These are phyloP conservation scores for Mortierella sp. DNA, from an alignment of 371 early-diverging fungal genomes.

Conservation along the genomic window DNA sequence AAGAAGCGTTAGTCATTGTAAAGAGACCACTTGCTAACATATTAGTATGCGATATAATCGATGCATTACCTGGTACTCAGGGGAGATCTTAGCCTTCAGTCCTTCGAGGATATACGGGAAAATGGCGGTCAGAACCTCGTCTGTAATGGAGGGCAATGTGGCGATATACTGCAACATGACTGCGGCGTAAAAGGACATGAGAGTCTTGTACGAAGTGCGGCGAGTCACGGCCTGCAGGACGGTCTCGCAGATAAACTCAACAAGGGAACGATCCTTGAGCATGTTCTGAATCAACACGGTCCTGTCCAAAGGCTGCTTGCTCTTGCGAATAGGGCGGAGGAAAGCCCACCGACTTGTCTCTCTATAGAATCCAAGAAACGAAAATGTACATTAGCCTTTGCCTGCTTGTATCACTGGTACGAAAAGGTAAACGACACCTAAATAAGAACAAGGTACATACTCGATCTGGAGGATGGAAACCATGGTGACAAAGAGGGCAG, in stretches of 20 bases:
- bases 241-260: conserved; percentile 79
- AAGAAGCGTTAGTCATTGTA: not conserved
- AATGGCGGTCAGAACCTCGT: conserved; percentile 64
- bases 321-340: conserved; percentile 71
- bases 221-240: conserved; percentile 60
- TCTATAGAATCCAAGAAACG: conserved; percentile 41
- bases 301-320: conserved; percentile 74
- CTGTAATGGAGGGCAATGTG: conserved; percentile 63
- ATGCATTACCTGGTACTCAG: conserved; percentile 64
- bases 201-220: conserved; percentile 65
- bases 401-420: not conserved
- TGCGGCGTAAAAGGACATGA: conserved; percentile 79
- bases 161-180: conserved; percentile 74
- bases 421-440: not conserved
- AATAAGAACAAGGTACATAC: conserved; percentile 63
- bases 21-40: not conserved
- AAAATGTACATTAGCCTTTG: not conserved
- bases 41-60: not conserved
- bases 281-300: conserved; percentile 71
- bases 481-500: conserved; percentile 88
- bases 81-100: conserved; percentile 59
- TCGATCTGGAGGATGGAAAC: conserved; percentile 76
- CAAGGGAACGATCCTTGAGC: conserved; percentile 71
- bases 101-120: conserved; percentile 75
- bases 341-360: conserved; percentile 78